These are phyloP conservation scores for Penicillium diatomitis DNA, from an alignment of 495 filamentous ascomycete genomes.

Conservation along the genomic window DNA sequence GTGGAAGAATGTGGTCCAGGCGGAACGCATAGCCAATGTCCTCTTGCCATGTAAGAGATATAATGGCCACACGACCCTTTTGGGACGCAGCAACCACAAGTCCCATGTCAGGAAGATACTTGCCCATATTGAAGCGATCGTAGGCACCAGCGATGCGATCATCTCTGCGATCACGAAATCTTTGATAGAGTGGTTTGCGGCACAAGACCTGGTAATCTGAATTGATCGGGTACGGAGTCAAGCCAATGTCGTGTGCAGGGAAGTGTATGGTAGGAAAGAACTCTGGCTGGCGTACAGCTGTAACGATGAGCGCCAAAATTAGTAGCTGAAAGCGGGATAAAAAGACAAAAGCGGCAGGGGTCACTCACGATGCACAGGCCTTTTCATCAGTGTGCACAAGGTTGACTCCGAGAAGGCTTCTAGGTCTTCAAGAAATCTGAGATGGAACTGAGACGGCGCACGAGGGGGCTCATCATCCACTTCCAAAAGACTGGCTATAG, in stretches of 20 bases:
- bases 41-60: constrained; percentile 53
- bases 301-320: not conserved
- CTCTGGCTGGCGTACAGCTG: constrained; percentile 10
- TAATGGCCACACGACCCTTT: constrained; percentile 63
- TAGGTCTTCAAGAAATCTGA: not conserved
- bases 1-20: constrained; percentile 49
- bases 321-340: no score
- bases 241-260: constrained; percentile 47
- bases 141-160: constrained; percentile 19
- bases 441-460: not conserved
- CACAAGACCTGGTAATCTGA: constrained; percentile 38
- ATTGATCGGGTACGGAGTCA: constrained; percentile 40
- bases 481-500: constrained; percentile 9
- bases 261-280: constrained; percentile 49
- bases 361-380: constrained; percentile 12
- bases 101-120: constrained; percentile 68
- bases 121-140: constrained; percentile 68
- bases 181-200: constrained; percentile 37
- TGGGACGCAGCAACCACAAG: constrained; percentile 66
- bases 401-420: not conserved
- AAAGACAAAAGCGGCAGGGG: no score
- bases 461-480: constrained; percentile 9
- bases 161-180: constrained; percentile 27
- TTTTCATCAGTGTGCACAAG: not conserved
- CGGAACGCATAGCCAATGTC: constrained; percentile 36